phyloP scores from a whole-genome alignment of 202 grass and related monocot genomes.

The Zoysia matrella region DNA sequence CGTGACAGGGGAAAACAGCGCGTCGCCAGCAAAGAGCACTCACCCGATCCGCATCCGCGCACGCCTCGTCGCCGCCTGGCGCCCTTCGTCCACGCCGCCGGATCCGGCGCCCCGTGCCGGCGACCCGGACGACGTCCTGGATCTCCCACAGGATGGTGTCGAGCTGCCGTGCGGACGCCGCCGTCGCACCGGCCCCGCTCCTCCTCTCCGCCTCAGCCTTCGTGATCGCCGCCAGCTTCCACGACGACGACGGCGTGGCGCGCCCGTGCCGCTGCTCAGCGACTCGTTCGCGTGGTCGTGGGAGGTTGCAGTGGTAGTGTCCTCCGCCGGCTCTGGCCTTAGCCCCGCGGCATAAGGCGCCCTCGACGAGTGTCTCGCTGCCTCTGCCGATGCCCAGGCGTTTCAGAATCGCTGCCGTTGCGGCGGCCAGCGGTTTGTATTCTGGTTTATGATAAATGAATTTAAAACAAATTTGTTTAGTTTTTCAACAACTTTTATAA shows the following conservation, averaged over 20 bases:
- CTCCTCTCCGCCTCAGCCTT: slow-evolving; percentile 14
- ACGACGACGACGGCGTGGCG: slow-evolving; percentile 78
- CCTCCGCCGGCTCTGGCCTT: slow-evolving; percentile 9
- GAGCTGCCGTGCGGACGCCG: slow-evolving; percentile 75
- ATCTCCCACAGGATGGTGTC: slow-evolving; percentile 97
- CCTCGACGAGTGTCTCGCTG: not conserved
- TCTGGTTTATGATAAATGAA: too few species aligned
- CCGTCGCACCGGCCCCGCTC: slow-evolving; percentile 34
- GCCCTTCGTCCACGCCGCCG: slow-evolving; percentile 46
- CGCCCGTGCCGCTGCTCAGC: slow-evolving; percentile 52
- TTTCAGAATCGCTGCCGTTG: slow-evolving; percentile 1
- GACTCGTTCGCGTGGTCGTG: slow-evolving; percentile 16
- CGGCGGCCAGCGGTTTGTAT: not conserved
- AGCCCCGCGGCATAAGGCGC: not conserved
- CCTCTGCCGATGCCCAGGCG: slow-evolving; percentile 15
- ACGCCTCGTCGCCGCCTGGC: not conserved
- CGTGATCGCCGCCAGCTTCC: slow-evolving; percentile 67
- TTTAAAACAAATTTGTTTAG: too few species aligned
- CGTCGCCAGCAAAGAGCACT: slow-evolving; percentile 2
- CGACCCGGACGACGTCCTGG: slow-evolving; percentile 54
- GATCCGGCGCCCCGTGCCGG: slow-evolving; percentile 47
- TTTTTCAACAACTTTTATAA: too few species aligned
- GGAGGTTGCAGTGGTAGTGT: not conserved
- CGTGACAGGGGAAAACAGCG: not conserved
- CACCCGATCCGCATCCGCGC: slow-evolving; percentile 60